Percentiles rank a stretch among this genome's conserved stretches.
These are phyloP conservation scores for Pseudozyma flocculosa DNA, from an alignment of 1,284 basidiomycete species.

Conservation along the genomic window DNA sequence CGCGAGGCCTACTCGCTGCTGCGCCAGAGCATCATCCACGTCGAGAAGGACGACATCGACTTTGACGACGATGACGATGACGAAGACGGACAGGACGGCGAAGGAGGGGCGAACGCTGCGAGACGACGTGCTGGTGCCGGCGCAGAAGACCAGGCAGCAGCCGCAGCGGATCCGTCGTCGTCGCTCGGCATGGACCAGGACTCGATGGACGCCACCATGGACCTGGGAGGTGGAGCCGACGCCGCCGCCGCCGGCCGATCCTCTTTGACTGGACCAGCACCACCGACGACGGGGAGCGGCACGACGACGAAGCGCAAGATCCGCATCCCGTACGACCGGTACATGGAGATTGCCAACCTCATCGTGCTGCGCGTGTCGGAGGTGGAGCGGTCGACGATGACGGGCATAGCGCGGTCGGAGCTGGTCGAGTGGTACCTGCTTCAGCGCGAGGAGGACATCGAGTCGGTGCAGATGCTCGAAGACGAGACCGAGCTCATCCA, in stretches of 20 bases:
- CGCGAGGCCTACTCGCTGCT: slow-evolving; percentile 95
- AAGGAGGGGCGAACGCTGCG: slow-evolving; percentile 15
- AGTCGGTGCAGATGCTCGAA: slow-evolving; percentile 84
- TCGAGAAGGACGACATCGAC: slow-evolving; percentile 4
- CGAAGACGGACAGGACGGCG: neutral
- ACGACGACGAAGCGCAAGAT: slow-evolving; percentile 62
- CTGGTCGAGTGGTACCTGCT: slow-evolving; percentile 97
- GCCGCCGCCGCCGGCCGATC: too few species aligned
- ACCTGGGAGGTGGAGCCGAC: too few species aligned
- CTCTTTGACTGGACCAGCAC: too few species aligned
- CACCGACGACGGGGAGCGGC: too few species aligned
- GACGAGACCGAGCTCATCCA: slow-evolving; percentile 84
- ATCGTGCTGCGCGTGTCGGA: slow-evolving; percentile 80
- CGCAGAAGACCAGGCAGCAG: too few species aligned
- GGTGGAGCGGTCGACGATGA: slow-evolving; percentile 73
- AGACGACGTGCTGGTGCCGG: too few species aligned
- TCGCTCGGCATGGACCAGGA: slow-evolving; percentile 34
- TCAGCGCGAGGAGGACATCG: slow-evolving; percentile 73
- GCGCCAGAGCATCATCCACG: slow-evolving; percentile 46
- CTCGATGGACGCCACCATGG: slow-evolving; percentile 66
- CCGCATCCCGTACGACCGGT: slow-evolving; percentile 92
- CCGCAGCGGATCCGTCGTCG: slow-evolving; percentile 17
- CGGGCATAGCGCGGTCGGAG: slow-evolving; percentile 73
- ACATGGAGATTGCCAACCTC: slow-evolving; percentile 84
- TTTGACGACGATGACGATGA: slow-evolving; percentile 3